These are phyloP conservation scores for Trichoderma sp. DNA, from an alignment of 2,329 filamentous ascomycete species.

Conservation along the genomic window DNA sequence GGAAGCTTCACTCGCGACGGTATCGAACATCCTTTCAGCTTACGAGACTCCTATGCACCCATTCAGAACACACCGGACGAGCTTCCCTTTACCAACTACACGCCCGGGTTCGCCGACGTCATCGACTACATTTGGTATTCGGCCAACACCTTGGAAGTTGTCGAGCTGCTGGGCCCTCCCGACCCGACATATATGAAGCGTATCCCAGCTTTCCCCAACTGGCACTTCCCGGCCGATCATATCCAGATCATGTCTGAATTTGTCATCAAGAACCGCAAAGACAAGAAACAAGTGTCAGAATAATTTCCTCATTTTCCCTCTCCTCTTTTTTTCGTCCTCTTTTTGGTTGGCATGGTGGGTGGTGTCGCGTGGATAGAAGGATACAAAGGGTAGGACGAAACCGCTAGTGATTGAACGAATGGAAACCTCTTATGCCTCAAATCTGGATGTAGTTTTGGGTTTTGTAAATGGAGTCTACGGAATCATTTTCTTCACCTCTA, in stretches of 20 bases:
- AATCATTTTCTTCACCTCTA: constrained; percentile 23
- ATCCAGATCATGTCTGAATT: constrained; percentile 88
- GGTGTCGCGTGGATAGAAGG: constrained; percentile 31
- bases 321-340: neutral
- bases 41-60: constrained; percentile 84
- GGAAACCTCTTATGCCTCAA: constrained; percentile 24
- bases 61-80: constrained; percentile 81
- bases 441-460: constrained; percentile 43
- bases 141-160: constrained; percentile 81
- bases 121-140: constrained; percentile 99
- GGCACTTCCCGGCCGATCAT: constrained; percentile 92
- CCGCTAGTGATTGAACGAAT: constrained; percentile 20
- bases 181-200: constrained; percentile 81
- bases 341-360: constrained; percentile 33
- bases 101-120: constrained; percentile 84
- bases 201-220: constrained; percentile 89
- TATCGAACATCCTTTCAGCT: constrained; percentile 89
- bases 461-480: constrained; percentile 40
- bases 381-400: constrained; percentile 19
- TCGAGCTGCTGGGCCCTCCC: constrained; percentile 79
- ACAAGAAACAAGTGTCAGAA: constrained; percentile 66
- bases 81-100: constrained; percentile 94
- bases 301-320: constrained; percentile 30
- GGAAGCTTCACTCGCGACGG: constrained; percentile 90
- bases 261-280: constrained; percentile 82